Conservation (phyloP, 768 basidiomycete genomes). For the Mycena galericulata region DNA sequence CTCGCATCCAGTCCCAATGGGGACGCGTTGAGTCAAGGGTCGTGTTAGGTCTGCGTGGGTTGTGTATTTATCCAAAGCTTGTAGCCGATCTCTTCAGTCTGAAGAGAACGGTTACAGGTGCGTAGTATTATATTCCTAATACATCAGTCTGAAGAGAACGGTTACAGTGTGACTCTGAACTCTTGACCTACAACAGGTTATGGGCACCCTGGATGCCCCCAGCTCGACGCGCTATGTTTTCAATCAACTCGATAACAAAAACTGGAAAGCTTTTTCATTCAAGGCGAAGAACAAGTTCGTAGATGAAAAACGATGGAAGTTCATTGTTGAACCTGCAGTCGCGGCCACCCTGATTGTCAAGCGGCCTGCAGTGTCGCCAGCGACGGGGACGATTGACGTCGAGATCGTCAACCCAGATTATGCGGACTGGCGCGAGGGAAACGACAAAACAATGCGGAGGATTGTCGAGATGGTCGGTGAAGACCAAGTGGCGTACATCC, state of each 20-base stretch:
- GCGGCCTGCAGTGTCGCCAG: conserved; percentile 2
- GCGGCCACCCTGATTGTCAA: not conserved
- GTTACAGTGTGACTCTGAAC: conserved; percentile 1
- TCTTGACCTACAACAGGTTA: conserved; percentile 10
- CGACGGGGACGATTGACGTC: not conserved
- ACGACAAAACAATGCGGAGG: conserved; percentile 4
- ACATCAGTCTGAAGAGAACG: too few species aligned
- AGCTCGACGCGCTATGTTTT: not conserved
- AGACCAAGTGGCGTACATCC: not conserved
- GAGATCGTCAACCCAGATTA: not conserved
- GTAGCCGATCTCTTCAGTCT: not conserved
- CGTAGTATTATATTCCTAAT: too few species aligned
- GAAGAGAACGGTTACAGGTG: too few species aligned
- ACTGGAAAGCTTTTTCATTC: conserved; percentile 3
- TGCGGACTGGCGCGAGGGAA: not conserved
- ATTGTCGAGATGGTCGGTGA: conserved; percentile 13
- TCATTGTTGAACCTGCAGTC: not conserved
- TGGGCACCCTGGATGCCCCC: not conserved
- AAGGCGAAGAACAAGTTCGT: not conserved
- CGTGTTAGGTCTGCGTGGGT: not conserved
- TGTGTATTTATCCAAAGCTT: not conserved
- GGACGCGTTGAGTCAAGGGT: not conserved
- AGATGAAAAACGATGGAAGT: conserved; percentile 8
- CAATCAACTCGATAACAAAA: not conserved
- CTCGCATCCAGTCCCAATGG: not conserved